These are phyloP conservation scores for Phellopilus nigrolimitatus DNA, from an alignment of 1,284 basidiomycete genomes.

Conservation along the genomic window DNA sequence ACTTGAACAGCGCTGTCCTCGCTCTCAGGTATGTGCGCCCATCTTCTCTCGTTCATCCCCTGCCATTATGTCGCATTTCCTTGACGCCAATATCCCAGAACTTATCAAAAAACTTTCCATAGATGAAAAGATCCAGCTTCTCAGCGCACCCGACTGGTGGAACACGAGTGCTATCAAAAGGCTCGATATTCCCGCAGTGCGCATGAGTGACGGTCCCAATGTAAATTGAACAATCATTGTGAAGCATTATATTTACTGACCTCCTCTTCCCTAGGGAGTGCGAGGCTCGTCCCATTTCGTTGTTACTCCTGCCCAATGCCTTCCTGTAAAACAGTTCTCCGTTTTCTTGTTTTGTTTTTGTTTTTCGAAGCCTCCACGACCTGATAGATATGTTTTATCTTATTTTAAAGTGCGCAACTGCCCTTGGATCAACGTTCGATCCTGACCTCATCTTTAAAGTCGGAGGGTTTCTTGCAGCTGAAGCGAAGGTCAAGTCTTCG, in stretches of 20 bases:
- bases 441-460: constrained; percentile 46
- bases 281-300: constrained; percentile 64
- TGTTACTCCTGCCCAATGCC: constrained; percentile 55
- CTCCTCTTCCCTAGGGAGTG: constrained; percentile 46
- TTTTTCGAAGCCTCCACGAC: not conserved
- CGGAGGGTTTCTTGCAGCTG: constrained; percentile 53
- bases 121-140: constrained; percentile 60
- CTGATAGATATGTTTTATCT: not conserved
- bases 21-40: not conserved
- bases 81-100: constrained; percentile 47
- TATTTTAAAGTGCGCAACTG: constrained; percentile 59
- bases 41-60: not conserved
- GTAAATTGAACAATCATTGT: constrained; percentile 30
- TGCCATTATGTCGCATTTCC: constrained; percentile 32
- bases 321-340: constrained; percentile 40
- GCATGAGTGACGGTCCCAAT: constrained; percentile 66
- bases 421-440: constrained; percentile 63
- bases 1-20: no score
- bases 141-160: constrained; percentile 69
- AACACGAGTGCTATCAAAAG: constrained; percentile 55
- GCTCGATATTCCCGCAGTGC: constrained; percentile 55
- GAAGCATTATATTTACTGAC: constrained; percentile 13
- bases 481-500: constrained; percentile 60
- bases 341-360: not conserved
- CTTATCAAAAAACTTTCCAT: constrained; percentile 49